Percentiles rank a stretch among this genome's conserved stretches.
These are phyloP conservation scores for Anacardium occidentale DNA, from an alignment of 345 rosid genomes.

Conservation along the genomic window DNA sequence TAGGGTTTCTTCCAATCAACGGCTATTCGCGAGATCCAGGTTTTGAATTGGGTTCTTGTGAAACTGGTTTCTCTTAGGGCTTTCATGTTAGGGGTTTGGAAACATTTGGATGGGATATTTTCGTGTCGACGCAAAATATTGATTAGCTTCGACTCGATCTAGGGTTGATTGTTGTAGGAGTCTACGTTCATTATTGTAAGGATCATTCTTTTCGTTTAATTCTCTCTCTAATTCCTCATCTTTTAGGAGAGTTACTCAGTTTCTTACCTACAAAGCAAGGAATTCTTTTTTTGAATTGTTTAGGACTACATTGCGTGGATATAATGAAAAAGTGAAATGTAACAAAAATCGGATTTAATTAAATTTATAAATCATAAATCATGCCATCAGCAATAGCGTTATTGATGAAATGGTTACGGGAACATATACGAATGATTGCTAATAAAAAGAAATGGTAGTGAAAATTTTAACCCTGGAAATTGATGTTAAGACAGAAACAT, in stretches of 20 bases:
- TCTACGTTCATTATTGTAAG: slow-evolving; percentile 5
- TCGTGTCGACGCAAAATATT: slow-evolving; percentile 16
- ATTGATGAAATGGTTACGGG: background rate
- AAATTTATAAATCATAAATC: background rate
- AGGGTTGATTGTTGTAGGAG: slow-evolving; percentile 21
- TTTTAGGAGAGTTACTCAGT: slow-evolving; percentile 7
- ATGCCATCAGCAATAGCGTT: background rate
- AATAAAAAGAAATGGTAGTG: background rate
- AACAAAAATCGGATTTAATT: slow-evolving; percentile 1
- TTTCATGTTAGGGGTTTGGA: slow-evolving; percentile 31
- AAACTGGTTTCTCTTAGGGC: slow-evolving; percentile 17
- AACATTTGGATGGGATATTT: slow-evolving; percentile 5
- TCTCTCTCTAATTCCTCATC: slow-evolving; percentile 3
- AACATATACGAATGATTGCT: background rate
- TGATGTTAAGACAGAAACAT: background rate
- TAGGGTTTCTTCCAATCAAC: slow-evolving; percentile 29
- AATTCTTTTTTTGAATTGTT: background rate
- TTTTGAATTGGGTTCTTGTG: slow-evolving; percentile 32
- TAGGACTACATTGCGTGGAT: background rate
- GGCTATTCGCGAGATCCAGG: slow-evolving; percentile 40
- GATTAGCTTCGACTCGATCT: slow-evolving; percentile 26
- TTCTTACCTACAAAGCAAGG: background rate
- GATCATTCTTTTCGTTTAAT: slow-evolving; percentile 11
- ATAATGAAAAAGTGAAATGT: background rate
- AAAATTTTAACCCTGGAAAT: background rate